Percentiles rank a stretch among this genome's conserved stretches.
These are phyloP conservation scores for Salix viminalis DNA, from an alignment of 345 rosid genomes.

Conservation along the genomic window DNA sequence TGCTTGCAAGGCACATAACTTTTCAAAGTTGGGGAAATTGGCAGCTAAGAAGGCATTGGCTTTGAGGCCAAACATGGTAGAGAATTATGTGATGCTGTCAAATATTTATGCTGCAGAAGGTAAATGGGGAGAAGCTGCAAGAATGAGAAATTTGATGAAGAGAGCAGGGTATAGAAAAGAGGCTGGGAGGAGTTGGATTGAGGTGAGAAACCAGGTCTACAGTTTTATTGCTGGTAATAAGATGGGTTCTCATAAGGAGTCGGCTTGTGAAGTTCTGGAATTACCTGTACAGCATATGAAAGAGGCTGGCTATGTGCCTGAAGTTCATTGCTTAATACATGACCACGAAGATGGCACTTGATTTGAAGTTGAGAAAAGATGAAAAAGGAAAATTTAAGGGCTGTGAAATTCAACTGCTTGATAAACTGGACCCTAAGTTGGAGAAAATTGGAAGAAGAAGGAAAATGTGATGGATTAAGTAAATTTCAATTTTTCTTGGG, in stretches of 20 bases:
- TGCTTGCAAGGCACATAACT: conserved; percentile 69
- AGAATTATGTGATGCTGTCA: conserved; percentile 66
- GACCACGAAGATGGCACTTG: conserved; percentile 43
- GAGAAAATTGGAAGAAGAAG: too few species aligned
- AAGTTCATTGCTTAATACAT: conserved; percentile 38
- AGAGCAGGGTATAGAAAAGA: conserved; percentile 62
- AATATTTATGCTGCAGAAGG: conserved; percentile 78
- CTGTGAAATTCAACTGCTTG: too few species aligned
- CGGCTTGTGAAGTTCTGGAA: conserved; percentile 43
- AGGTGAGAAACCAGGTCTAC: conserved; percentile 50
- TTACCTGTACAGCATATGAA: conserved; percentile 48
- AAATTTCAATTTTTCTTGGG: not conserved
- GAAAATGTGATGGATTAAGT: not conserved
- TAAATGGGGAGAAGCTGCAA: conserved; percentile 64
- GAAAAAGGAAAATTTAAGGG: not conserved
- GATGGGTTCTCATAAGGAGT: conserved; percentile 32
- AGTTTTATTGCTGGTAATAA: conserved; percentile 60
- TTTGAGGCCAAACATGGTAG: conserved; percentile 56
- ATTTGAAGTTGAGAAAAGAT: conserved; percentile 7
- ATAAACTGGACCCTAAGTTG: too few species aligned
- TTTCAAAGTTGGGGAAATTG: conserved; percentile 47
- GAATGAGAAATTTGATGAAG: conserved; percentile 58
- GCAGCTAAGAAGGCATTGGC: conserved; percentile 62
- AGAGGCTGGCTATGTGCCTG: conserved; percentile 51
- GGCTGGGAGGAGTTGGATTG: conserved; percentile 83